Evolutionary conservation across 164 flowering plant genomes (phyloP), one percentile per base, ranked within the genome.

Genomic region (Tetracentron sinense): DNA sequence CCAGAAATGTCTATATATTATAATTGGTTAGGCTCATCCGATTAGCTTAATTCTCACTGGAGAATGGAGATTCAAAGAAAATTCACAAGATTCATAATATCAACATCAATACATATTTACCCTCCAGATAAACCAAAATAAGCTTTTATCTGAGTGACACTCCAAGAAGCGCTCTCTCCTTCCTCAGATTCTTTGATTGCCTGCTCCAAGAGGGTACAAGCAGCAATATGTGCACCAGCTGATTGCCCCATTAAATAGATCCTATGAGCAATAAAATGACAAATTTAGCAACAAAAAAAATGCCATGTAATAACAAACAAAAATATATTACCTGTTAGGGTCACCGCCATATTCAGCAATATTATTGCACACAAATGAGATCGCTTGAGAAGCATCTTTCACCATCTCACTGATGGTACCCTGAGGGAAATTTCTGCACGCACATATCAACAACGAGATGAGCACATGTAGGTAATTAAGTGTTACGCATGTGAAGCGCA

Each of bases 61-160:
- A n/a, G 2, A 5, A 33, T 4, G 8, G 4, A 33, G 4, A 33
- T 33, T 4, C 38, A 33, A 8, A 33, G 7, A 6, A 23, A 59
- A 30, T 20, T n/a, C 25, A 62, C 38, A 25, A 20, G 31, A 28
- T 10, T 26, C n/a, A n/a, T n/a, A 54, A 1, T 6, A 48, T 6
- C 50, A 17, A 35, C 17, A 51, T 33, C 14, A 62, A 56, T 46
- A 60, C 68, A 56, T 29, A 47, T 20, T 76, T 84, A 94, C 99
- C 97, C 97, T 79, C 97, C 97, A 72, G 99, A 94, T 69, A 94
- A 75, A 64, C 99, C 99, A 78, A 94, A 89, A 76, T 86, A 94
- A 60, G 92, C 85, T 66, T 86, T 91, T 53, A 94, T 75, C 61
- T 91, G 96, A 42, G 97, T 84, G 54, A 85, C 84, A 60, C 92